These are phyloP conservation scores for Fusarium sp. DNA, from an alignment of 2,329 filamentous ascomycete genomes.

Conservation along the genomic window DNA sequence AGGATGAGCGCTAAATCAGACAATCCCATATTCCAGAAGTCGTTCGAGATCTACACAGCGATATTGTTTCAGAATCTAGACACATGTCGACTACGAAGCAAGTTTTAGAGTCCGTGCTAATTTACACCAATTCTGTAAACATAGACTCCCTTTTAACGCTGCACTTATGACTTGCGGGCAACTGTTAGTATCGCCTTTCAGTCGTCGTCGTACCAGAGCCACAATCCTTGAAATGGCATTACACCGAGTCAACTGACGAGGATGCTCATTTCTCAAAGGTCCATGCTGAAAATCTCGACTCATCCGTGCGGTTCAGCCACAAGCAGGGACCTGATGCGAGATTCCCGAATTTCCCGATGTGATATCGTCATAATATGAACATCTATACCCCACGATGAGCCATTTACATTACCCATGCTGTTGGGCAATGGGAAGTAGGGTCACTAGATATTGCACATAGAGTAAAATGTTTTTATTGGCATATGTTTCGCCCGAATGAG, in stretches of 20 bases:
- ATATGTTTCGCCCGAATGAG: neutral
- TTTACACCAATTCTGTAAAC: too few relatives aligned
- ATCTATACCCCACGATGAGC: conserved; percentile 7
- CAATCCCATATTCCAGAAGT: conserved; percentile 25
- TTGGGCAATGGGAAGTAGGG: neutral
- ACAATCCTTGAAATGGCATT: neutral
- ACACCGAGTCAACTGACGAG: neutral
- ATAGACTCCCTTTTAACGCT: neutral
- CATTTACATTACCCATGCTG: neutral
- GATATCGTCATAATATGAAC: conserved; percentile 10
- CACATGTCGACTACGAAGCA: neutral
- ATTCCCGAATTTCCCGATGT: conserved; percentile 18
- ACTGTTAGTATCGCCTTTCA: neutral
- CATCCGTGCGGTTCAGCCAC: conserved; percentile 22
- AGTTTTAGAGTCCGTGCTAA: neutral
- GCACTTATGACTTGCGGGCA: neutral
- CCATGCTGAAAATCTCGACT: conserved; percentile 3
- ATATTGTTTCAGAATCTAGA: conserved; percentile 8
- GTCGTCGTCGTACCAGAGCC: neutral
- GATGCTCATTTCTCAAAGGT: conserved; percentile 6
- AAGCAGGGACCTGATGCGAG: conserved; percentile 22
- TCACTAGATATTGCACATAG: neutral
- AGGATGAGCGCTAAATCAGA: conserved; percentile 1
- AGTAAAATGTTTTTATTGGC: neutral
- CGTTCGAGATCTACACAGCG: conserved; percentile 26